These are phyloP conservation scores for Penicillium sp. DNA, from an alignment of 2,329 filamentous ascomycete genomes.

Conservation along the genomic window DNA sequence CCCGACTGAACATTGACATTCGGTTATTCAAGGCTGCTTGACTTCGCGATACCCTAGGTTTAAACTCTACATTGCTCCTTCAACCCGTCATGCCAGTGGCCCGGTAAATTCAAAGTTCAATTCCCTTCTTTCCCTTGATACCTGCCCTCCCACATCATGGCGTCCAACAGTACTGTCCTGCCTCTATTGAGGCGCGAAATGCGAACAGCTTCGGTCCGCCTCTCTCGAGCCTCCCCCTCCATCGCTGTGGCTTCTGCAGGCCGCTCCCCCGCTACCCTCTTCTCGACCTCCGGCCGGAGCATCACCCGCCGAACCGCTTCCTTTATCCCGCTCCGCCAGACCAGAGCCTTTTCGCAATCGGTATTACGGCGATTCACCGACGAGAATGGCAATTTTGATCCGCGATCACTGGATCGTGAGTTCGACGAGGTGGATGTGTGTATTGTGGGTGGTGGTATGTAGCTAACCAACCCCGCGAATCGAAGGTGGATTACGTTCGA, in stretches of 20 bases:
- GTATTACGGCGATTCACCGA: constrained; percentile 47
- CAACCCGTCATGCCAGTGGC: constrained; percentile 18
- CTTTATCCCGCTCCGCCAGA: constrained; percentile 34
- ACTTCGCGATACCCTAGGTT: constrained; percentile 5
- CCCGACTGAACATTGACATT: constrained; percentile 24
- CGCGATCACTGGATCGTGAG: constrained; percentile 75
- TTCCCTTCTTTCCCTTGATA: constrained; percentile 5
- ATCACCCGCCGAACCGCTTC: constrained; percentile 25
- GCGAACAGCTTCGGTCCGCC: constrained; percentile 32
- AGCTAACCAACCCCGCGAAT: neutral
- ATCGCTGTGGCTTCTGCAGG: constrained; percentile 24
- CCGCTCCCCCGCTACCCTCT: constrained; percentile 23
- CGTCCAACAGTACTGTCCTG: constrained; percentile 45
- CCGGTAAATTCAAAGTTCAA: too few relatives aligned
- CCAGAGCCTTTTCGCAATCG: constrained; percentile 52
- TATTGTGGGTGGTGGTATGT: constrained; percentile 83
- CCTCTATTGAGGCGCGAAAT: constrained; percentile 49
- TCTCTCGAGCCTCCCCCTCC: constrained; percentile 32
- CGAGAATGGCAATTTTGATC: constrained; percentile 66
- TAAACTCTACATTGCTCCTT: constrained; percentile 8
- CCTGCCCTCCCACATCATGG: constrained; percentile 34
- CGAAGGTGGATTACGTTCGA: neutral
- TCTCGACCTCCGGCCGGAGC: constrained; percentile 24
- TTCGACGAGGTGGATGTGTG: constrained; percentile 94
- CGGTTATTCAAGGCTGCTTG: constrained; percentile 28